phyloP scores from a whole-genome alignment of 345 rosid genomes.

The Brassica cretica region DNA sequence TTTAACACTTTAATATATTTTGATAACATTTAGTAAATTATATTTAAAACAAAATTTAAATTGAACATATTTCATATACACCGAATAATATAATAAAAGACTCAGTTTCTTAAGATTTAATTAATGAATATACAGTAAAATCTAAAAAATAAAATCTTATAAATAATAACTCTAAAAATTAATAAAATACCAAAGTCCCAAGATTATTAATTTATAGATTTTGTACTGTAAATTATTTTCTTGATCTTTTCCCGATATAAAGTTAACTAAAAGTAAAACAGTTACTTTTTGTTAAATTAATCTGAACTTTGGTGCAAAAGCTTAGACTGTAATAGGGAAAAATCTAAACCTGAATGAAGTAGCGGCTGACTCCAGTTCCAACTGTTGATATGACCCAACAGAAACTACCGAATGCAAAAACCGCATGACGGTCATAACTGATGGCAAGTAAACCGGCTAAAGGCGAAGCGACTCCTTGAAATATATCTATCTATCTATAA shows the following conservation, averaged over 20 bases:
- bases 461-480: slow-evolving; percentile 81
- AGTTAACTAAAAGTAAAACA: background rate
- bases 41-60: too few species aligned
- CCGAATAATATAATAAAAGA: too few species aligned
- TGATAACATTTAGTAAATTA: too few species aligned
- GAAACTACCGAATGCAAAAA: slow-evolving; percentile 72
- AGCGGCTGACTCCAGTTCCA: slow-evolving; percentile 69
- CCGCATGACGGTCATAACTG: slow-evolving; percentile 71
- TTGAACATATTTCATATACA: too few species aligned
- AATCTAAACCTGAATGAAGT: slow-evolving; percentile 54
- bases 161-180: too few species aligned
- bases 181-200: too few species aligned
- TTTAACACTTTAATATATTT: too few species aligned
- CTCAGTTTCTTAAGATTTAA: too few species aligned
- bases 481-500: slow-evolving; percentile 26
- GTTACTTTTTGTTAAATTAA: background rate
- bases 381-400: slow-evolving; percentile 88
- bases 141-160: too few species aligned
- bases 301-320: background rate
- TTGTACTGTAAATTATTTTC: too few species aligned
- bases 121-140: too few species aligned
- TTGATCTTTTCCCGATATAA: background rate
- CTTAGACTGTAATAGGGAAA: background rate
- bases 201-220: too few species aligned
- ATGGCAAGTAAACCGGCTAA: slow-evolving; percentile 73